Conservation (phyloP, 2,329 filamentous ascomycete species). For the Immersiporthe knoxdaviesiana region DNA sequence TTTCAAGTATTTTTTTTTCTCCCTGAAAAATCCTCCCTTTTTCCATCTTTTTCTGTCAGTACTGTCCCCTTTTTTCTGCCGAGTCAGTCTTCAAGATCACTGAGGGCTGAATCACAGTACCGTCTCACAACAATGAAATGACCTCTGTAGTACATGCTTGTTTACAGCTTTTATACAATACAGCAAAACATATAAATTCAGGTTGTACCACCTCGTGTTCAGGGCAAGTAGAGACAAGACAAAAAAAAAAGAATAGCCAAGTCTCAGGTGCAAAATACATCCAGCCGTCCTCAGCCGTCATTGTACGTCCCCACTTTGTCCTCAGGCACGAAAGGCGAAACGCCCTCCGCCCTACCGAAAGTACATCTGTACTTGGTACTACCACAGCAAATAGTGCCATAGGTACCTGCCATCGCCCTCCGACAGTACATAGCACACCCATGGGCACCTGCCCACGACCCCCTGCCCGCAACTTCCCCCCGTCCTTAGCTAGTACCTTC, state of each 20-base stretch:
- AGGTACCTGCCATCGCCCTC: background rate
- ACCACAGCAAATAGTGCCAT: background rate
- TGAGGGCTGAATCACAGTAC: background rate
- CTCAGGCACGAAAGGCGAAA: background rate
- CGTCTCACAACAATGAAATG: background rate
- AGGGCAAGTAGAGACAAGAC: background rate
- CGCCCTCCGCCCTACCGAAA: background rate
- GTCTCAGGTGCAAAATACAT: background rate
- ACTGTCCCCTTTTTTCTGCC: too few species aligned
- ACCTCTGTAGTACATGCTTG: background rate
- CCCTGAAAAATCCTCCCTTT: background rate
- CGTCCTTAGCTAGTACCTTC: background rate
- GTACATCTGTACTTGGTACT: too few species aligned
- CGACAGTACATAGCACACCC: background rate
- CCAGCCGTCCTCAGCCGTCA: background rate
- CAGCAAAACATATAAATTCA: background rate
- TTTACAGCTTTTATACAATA: background rate
- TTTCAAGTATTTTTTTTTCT: too few species aligned
- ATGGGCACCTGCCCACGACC: too few species aligned
- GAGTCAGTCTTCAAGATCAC: too few species aligned
- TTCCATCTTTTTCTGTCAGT: too few species aligned
- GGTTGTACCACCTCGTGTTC: background rate
- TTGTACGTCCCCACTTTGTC: background rate
- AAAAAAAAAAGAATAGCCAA: background rate
- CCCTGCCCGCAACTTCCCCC: background rate